These are phyloP conservation scores for Botrytis sinoallii DNA, from an alignment of 2,329 filamentous ascomycete species.

Conservation along the genomic window DNA sequence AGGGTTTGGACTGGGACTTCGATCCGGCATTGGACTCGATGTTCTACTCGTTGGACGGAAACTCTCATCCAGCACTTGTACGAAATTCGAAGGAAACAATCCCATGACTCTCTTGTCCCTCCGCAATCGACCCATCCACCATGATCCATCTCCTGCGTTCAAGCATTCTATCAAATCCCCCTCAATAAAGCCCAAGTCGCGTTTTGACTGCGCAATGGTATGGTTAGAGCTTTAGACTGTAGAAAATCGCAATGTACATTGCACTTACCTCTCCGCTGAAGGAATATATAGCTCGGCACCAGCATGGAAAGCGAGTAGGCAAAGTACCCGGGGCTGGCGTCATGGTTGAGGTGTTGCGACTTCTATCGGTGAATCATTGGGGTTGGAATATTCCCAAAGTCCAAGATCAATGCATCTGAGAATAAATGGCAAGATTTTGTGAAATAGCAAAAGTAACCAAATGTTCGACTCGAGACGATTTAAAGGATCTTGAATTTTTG, in stretches of 20 bases:
- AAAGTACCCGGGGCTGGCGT: conserved; percentile 56
- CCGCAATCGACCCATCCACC: conserved; percentile 94
- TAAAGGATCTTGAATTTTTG: background rate
- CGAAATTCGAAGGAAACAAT: conserved; percentile 95
- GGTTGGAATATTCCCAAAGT: background rate
- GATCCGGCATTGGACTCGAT: conserved; percentile 48
- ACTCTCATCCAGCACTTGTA: conserved; percentile 79
- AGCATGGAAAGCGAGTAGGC: conserved; percentile 81
- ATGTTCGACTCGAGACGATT: background rate
- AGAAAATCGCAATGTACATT: background rate
- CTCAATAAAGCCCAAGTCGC: conserved; percentile 94
- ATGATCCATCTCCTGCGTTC: conserved; percentile 94
- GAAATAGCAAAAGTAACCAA: background rate
- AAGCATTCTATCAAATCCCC: conserved; percentile 97
- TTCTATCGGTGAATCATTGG: conserved; percentile 7
- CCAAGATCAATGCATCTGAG: background rate
- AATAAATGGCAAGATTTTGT: background rate
- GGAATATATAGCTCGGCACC: conserved; percentile 87
- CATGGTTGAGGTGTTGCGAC: conserved; percentile 29
- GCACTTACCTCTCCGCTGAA: conserved; percentile 75
- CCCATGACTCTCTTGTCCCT: conserved; percentile 89
- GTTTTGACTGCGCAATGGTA: conserved; percentile 61
- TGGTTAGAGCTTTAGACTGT: background rate
- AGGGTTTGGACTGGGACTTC: conserved; percentile 36
- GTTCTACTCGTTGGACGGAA: conserved; percentile 73